Evolutionary conservation across 805 yeast species (phyloP), one percentile per base, ranked within the genome.

Genomic region (Saccharomycopsis sp.): DNA sequence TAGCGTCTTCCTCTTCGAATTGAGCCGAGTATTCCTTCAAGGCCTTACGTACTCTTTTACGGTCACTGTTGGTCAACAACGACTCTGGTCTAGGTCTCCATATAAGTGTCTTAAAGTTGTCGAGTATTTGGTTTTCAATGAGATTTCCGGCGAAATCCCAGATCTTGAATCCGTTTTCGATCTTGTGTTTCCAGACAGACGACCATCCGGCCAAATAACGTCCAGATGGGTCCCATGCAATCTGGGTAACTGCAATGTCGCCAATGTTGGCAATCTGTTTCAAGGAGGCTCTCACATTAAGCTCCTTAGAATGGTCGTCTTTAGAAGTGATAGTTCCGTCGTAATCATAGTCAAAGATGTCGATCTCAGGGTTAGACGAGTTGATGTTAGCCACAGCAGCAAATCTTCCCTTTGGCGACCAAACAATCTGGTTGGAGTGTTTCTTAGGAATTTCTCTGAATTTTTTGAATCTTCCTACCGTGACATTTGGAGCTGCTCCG

Each of bases 71-170:
- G 62, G 85, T 77, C 69, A 94, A 82, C 64, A 85, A 73, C 1
- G 91, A 79, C 19, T 81, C 82, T 55, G 99, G 99, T 76, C 99
- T 86, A 68, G 98, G 98, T 79, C 99, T 88, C 99, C 99, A 94
- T 62, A 83, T 78, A 68, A 93, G 89, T 62, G 88, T 92, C 75
- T 85, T 88, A 82, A 94, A 90, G 58, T 85, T 87, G 67, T 89
- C 94, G 62, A 89, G 72, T 23, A 80, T 72, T 68, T 92, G 96
- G 66, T 88, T 94, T 65, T 85, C 84, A 61, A 89, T 72, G 64
- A 84, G 65, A 64, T 77, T 79, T 68, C 99, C 99, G 54, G 87
- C 85, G 72, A 89, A 80, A 71, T 91, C 96, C 75, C 79, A 92
- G 64, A 94, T 75, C 72, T 83, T 89, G 82, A 85, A 94, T 63